These are phyloP conservation scores for Suhomyces panamericanus DNA, from an alignment of 1,139 yeast species.

Conservation along the genomic window DNA sequence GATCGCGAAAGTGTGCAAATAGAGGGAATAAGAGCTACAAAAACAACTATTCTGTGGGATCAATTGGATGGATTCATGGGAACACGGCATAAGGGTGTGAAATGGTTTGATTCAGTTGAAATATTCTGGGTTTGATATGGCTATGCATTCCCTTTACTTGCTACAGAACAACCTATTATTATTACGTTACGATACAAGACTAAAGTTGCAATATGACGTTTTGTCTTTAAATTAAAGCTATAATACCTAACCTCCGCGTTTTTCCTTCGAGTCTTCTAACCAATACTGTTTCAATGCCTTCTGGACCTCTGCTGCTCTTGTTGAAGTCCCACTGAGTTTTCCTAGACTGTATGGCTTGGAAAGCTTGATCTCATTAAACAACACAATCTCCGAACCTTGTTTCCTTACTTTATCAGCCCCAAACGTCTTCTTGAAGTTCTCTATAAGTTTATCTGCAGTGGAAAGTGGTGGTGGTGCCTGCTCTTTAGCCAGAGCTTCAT, in stretches of 20 bases:
- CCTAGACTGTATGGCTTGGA: conserved; percentile 33
- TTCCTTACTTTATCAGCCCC: conserved; percentile 29
- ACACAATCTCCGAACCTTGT: conserved; percentile 26
- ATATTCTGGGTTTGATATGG: conserved; percentile 1
- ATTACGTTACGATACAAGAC: too few species aligned
- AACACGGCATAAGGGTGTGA: conserved; percentile 51
- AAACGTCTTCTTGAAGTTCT: conserved; percentile 21
- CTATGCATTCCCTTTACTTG: too few species aligned
- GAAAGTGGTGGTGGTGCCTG: conserved; percentile 1
- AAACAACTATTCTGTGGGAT: conserved; percentile 42
- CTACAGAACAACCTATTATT: too few species aligned
- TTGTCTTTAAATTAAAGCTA: too few species aligned
- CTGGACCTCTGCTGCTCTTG: conserved; percentile 48
- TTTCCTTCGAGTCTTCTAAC: conserved; percentile 49
- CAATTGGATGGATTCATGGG: conserved; percentile 75
- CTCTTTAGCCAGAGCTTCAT: conserved; percentile 10
- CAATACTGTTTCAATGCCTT: conserved; percentile 58
- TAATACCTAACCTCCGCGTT: conserved; percentile 56
- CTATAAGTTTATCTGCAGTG: conserved; percentile 19
- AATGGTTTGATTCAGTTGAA: conserved; percentile 43
- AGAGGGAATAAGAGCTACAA: neutral
- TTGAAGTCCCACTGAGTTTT: conserved; percentile 31
- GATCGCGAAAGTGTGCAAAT: conserved; percentile 8
- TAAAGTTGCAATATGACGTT: neutral
- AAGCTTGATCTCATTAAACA: conserved; percentile 28